A percentile compares a stretch with the other conserved stretches of the same genome.
phyloP scores from a whole-genome alignment of 257 asterid species.

The Cynanchum wilfordii region DNA sequence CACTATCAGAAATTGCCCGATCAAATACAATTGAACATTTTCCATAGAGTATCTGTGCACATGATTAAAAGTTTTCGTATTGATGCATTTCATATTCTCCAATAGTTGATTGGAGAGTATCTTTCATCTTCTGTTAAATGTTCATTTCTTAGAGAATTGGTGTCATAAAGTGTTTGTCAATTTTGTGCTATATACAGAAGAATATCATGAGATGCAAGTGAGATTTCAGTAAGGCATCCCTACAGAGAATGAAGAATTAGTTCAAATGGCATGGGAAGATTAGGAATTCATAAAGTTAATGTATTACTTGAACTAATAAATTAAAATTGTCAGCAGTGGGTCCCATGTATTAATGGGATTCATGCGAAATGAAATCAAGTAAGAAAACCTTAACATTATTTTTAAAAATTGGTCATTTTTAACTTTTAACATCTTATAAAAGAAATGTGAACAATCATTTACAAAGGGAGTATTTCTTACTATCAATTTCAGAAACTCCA shows the following conservation, averaged over 20 bases:
- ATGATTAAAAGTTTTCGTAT: background rate
- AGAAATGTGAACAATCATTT: too few species aligned
- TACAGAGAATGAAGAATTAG: background rate
- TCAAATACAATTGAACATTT: background rate
- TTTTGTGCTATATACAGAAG: background rate
- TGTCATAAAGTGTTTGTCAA: too few species aligned
- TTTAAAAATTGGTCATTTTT: too few species aligned
- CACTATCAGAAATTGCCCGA: constrained; percentile 1
- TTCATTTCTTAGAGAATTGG: background rate
- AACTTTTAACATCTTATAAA: too few species aligned
- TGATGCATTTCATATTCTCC: background rate
- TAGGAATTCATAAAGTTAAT: background rate
- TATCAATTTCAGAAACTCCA: too few species aligned
- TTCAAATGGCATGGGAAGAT: background rate
- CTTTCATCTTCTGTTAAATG: background rate
- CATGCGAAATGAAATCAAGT: too few species aligned
- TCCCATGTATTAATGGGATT: too few species aligned
- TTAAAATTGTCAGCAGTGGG: too few species aligned
- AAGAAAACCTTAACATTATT: too few species aligned
- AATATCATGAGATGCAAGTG: background rate
- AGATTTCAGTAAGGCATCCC: background rate
- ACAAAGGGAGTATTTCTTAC: too few species aligned
- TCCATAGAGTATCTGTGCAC: background rate
- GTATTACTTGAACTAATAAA: too few species aligned
- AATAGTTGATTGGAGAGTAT: background rate